These are phyloP conservation scores for Suillus discolor DNA, from an alignment of 768 basidiomycete species.

Conservation along the genomic window DNA sequence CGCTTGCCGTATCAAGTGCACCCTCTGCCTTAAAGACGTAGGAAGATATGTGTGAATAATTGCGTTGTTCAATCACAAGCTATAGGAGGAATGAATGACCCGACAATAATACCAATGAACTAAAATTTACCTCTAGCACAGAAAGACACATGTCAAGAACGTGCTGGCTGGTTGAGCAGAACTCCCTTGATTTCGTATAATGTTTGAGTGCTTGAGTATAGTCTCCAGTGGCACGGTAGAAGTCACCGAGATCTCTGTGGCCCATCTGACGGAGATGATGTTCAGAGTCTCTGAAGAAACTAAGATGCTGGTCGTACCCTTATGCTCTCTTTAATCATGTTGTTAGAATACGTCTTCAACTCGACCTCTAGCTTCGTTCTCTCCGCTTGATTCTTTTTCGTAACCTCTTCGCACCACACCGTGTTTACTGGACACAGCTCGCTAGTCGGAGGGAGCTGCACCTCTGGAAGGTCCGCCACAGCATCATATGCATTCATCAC, in stretches of 20 bases:
- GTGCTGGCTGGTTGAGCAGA: constrained; percentile 87
- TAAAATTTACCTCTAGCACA: constrained; percentile 66
- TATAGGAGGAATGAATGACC: constrained; percentile 29
- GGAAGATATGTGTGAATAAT: constrained; percentile 85
- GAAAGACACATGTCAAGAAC: constrained; percentile 93
- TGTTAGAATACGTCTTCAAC: constrained; percentile 91
- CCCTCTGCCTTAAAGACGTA: constrained; percentile 97
- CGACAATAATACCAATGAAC: background rate
- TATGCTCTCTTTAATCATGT: constrained; percentile 99
- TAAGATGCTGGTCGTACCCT: constrained; percentile 52
- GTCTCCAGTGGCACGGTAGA: constrained; percentile 75
- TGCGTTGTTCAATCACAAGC: constrained; percentile 85
- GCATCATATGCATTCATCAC: constrained; percentile 59
- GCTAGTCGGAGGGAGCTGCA: constrained; percentile 46
- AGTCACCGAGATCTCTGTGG: constrained; percentile 84
- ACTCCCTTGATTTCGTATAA: constrained; percentile 91
- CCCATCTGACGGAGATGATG: constrained; percentile 63
- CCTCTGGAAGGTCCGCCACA: constrained; percentile 31
- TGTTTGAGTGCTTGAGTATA: constrained; percentile 72
- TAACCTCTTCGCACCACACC: constrained; percentile 73
- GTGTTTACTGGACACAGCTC: constrained; percentile 59
- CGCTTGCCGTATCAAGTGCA: constrained; percentile 67
- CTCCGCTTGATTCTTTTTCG: constrained; percentile 70
- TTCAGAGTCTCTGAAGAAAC: background rate
- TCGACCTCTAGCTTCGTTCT: constrained; percentile 88